These are phyloP conservation scores for Botryosphaeria dothidea DNA, from an alignment of 2,329 filamentous ascomycete species.

Conservation along the genomic window DNA sequence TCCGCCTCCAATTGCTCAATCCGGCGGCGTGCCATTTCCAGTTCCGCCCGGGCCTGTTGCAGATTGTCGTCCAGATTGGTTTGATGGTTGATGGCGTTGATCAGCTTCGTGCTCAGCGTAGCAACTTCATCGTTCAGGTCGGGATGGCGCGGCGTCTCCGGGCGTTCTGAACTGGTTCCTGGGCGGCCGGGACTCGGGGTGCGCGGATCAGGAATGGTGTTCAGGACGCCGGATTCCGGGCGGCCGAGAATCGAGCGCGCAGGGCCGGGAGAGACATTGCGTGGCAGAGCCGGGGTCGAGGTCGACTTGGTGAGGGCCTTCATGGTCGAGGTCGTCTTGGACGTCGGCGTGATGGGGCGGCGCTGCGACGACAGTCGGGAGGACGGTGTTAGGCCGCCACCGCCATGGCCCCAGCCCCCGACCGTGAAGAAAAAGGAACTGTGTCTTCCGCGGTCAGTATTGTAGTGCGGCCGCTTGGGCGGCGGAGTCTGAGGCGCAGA, in stretches of 20 bases:
- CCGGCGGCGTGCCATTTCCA: slow-evolving; percentile 70
- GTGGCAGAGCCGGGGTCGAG: slow-evolving; percentile 37
- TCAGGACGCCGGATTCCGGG: slow-evolving; percentile 61
- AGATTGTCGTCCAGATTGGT: slow-evolving; percentile 88
- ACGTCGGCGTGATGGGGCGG: slow-evolving; percentile 37
- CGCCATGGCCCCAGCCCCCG: slow-evolving; percentile 36
- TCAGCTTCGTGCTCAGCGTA: slow-evolving; percentile 88
- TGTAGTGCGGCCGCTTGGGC: slow-evolving; percentile 20
- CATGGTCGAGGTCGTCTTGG: slow-evolving; percentile 25
- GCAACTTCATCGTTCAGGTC: slow-evolving; percentile 77
- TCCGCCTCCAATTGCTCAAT: slow-evolving; percentile 69
- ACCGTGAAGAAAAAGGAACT: slow-evolving; percentile 34
- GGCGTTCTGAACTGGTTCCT: slow-evolving; percentile 37
- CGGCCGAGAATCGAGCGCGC: slow-evolving; percentile 27
- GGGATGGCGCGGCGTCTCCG: slow-evolving; percentile 49
- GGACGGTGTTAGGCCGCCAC: slow-evolving; percentile 30
- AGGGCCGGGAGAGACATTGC: slow-evolving; percentile 21
- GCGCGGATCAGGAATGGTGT: slow-evolving; percentile 63
- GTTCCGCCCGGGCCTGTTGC: slow-evolving; percentile 77
- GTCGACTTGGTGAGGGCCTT: slow-evolving; percentile 41
- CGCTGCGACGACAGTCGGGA: slow-evolving; percentile 31
- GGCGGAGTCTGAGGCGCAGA: not conserved
- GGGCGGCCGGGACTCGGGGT: slow-evolving; percentile 37
- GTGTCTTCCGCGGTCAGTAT: slow-evolving; percentile 16
- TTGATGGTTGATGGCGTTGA: slow-evolving; percentile 96